Percentiles rank a stretch among this genome's conserved stretches.
Conservation (phyloP, 2,329 filamentous ascomycete genomes). For the Phialophora macrospora region DNA sequence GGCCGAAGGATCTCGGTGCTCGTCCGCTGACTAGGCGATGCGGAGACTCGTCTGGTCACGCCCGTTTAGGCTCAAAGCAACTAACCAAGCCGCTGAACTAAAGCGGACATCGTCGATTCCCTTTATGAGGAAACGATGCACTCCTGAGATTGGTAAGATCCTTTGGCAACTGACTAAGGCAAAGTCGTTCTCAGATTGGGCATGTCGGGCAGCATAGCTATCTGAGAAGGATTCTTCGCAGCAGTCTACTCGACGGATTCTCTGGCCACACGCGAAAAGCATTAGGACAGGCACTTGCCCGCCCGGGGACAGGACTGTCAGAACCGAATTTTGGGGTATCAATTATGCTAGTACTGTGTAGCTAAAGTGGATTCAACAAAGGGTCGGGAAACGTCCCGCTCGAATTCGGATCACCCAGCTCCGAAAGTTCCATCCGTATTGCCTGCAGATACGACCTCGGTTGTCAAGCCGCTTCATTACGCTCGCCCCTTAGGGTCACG, state of each 20-base stretch:
- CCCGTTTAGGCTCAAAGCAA: not conserved
- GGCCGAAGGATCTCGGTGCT: not conserved
- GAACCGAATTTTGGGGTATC: slow-evolving; percentile 3
- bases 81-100: not conserved
- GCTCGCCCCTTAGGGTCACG: not conserved
- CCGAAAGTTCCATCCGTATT: not conserved
- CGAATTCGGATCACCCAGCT: not conserved
- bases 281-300: not conserved
- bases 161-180: not conserved
- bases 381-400: not conserved
- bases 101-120: not conserved
- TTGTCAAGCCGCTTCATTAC: not conserved
- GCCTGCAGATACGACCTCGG: not conserved
- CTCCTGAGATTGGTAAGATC: slow-evolving; percentile 2
- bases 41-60: not conserved
- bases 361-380: not conserved
- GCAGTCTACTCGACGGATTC: not conserved
- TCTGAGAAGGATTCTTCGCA: not conserved
- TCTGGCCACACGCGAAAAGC: too few relatives aligned
- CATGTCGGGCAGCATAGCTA: not conserved
- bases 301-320: not conserved
- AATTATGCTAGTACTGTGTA: slow-evolving; percentile 6
- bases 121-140: not conserved
- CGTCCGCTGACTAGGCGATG: not conserved
- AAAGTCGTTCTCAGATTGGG: not conserved